phyloP scores from a whole-genome alignment of 2,329 filamentous ascomycete species.

The Trematosphaeria pertusa region DNA sequence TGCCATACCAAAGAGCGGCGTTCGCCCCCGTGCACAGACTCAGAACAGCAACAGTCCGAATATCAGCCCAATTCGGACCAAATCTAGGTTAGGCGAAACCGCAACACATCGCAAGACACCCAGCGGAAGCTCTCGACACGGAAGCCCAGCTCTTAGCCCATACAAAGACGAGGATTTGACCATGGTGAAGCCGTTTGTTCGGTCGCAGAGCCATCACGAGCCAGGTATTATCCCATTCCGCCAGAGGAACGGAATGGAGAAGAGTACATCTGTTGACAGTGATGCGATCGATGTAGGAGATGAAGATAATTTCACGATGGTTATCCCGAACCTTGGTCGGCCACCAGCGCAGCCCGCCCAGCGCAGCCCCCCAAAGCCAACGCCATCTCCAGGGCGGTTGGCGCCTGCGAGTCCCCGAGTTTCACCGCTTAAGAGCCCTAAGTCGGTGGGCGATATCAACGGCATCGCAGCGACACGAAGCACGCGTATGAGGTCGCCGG shows the following conservation, averaged over 20 bases:
- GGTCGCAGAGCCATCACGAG: slow-evolving; percentile 41
- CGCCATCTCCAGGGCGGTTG: slow-evolving; percentile 30
- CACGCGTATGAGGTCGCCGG: slow-evolving; percentile 40
- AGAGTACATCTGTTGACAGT: slow-evolving; percentile 50
- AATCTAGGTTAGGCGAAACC: slow-evolving; percentile 43
- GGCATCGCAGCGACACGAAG: slow-evolving; percentile 36
- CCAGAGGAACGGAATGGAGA: slow-evolving; percentile 48
- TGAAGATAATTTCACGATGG: slow-evolving; percentile 60
- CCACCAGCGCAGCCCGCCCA: slow-evolving; percentile 37
- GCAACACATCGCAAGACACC: slow-evolving; percentile 38
- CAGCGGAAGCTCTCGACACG: slow-evolving; percentile 35
- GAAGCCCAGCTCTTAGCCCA: slow-evolving; percentile 42
- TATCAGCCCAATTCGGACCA: slow-evolving; percentile 45
- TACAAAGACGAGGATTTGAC: slow-evolving; percentile 56
- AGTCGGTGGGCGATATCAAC: slow-evolving; percentile 35
- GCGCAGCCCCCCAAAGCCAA: slow-evolving; percentile 42
- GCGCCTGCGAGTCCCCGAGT: slow-evolving; percentile 36
- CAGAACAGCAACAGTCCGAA: slow-evolving; percentile 45
- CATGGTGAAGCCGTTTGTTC: slow-evolving; percentile 54
- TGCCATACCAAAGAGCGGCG: slow-evolving; percentile 36
- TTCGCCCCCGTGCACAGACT: slow-evolving; percentile 41
- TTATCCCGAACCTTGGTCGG: slow-evolving; percentile 51
- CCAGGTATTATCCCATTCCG: slow-evolving; percentile 37
- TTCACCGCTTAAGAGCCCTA: slow-evolving; percentile 36
- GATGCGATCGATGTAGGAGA: slow-evolving; percentile 46